Base-by-base conservation (phyloP, 306 rosid species). In the Dalbergia oliveri region DNA sequence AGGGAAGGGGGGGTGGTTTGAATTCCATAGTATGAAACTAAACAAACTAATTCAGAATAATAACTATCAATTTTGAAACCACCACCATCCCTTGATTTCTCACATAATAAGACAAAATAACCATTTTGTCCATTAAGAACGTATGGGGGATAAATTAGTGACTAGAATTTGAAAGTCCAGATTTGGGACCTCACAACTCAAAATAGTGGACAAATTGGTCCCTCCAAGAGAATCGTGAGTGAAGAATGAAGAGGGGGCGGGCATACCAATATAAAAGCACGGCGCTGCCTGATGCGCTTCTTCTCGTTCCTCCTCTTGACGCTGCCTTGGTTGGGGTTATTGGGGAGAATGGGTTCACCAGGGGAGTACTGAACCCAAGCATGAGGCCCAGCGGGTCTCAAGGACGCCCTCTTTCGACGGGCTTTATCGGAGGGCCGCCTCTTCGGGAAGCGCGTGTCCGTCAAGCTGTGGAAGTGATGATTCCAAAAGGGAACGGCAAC, bases 281-380 rank as follows among this genome's bases (percentile, higher is more conserved):
- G 92, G 62, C 85, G 96, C 86, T 53, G 91, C 89, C 86, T 89
- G 81, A 90, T 89, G 65, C 97, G 97, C 83, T 93, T 96, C 84
- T 91, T 96, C 85, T 91, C 98, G 35, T 96, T 96, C 88, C 94
- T 88, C 81, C 94, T 82, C 83, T 93, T 93, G 82, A 91, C 88
- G 67, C 99, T 93, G 75, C 98, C 99, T 75, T 91, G 93, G 33
- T 96, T 94, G 39, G 97, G 99, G 53, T 85, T 86, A 77, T 77
- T 91, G 12, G 94, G 91, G 80, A 83, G 89, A 80, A 96, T 88
- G 13, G 97, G 80, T 41, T 93, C 84, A 2, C 97, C 99, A 41
- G 92, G 91, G 47, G 90, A 79, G 72, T 85, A 80, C 73, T 83
- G 78, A 84, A 96, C 93, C 93, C 93, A 89, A 68, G 95, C 91